A percentile compares a stretch with the other conserved stretches of the same genome.
Conservation (phyloP, 164 flowering plant species). For the Vitis rotundifolia region DNA sequence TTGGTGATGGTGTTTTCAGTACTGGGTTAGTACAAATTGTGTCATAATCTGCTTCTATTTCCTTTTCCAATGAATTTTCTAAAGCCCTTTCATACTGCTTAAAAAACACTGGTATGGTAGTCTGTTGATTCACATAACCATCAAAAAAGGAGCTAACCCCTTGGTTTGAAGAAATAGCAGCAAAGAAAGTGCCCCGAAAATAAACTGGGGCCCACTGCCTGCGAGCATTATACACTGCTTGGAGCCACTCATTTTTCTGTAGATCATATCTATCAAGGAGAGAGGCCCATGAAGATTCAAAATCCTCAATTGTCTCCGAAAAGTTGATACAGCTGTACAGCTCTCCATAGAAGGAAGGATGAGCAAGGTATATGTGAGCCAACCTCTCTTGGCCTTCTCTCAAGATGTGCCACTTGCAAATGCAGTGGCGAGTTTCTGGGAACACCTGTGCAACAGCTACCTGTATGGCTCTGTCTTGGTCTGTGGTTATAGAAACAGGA, state of each 20-base stretch:
- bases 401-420: constrained; percentile 73
- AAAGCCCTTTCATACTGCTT: constrained; percentile 59
- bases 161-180: constrained; percentile 42
- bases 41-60: constrained; percentile 60
- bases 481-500: constrained; percentile 66
- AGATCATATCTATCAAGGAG: constrained; percentile 64
- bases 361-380: constrained; percentile 50
- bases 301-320: constrained; percentile 65
- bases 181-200: constrained; percentile 69
- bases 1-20: constrained; percentile 61
- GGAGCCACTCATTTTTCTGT: constrained; percentile 65
- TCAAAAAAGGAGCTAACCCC: constrained; percentile 52
- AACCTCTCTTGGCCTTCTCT: constrained; percentile 67
- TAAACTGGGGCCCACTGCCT: constrained; percentile 73
- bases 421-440: constrained; percentile 63
- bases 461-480: constrained; percentile 66
- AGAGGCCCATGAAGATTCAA: constrained; percentile 60
- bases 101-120: constrained; percentile 48
- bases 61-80: constrained; percentile 49
- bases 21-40: constrained; percentile 49
- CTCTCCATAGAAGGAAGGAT: constrained; percentile 56
- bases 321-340: constrained; percentile 65
- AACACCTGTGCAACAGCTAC: constrained; percentile 62
- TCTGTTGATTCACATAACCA: constrained; percentile 50
- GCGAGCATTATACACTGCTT: constrained; percentile 57